These are phyloP conservation scores for Tuctoria greenei DNA, from an alignment of 176 grass and related monocot genomes.

Conservation along the genomic window DNA sequence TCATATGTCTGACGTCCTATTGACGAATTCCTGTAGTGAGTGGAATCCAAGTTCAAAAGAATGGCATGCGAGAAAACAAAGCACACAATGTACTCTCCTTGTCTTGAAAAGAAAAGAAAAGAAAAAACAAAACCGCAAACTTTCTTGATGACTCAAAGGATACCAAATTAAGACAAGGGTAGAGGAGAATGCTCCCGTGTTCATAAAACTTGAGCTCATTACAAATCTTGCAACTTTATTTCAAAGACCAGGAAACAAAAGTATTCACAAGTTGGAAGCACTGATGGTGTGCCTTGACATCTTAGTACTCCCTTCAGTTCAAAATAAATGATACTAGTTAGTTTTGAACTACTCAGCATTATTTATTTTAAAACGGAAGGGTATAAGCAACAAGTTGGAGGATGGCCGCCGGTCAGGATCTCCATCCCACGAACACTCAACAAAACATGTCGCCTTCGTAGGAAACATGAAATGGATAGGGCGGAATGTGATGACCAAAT, in stretches of 20 bases:
- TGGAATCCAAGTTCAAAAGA: not conserved
- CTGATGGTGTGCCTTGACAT: not conserved
- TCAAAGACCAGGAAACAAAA: not conserved
- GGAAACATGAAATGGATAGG: slow-evolving; percentile 24
- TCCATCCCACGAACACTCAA: not conserved
- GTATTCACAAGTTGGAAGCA: not conserved
- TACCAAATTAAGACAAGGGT: not conserved
- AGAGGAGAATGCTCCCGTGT: not conserved
- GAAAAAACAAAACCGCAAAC: not conserved
- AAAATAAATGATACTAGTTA: too few species aligned
- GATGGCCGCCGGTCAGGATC: not conserved
- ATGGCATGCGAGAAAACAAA: not conserved
- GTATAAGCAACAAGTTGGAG: not conserved
- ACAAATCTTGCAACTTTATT: not conserved
- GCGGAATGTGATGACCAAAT: slow-evolving; percentile 8
- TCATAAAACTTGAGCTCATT: not conserved
- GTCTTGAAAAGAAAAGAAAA: not conserved
- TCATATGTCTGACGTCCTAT: too few species aligned
- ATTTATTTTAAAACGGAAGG: too few species aligned
- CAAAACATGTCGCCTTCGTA: slow-evolving; percentile 19
- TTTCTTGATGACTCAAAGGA: not conserved
- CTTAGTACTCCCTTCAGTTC: too few species aligned
- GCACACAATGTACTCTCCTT: not conserved
- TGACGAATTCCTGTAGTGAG: too few species aligned
- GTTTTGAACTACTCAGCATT: too few species aligned